Evolutionary conservation across 2,329 filamentous ascomycete species (phyloP), one percentile per base, ranked within the genome.

Genomic region (Ophioceras dolichostomum): DNA sequence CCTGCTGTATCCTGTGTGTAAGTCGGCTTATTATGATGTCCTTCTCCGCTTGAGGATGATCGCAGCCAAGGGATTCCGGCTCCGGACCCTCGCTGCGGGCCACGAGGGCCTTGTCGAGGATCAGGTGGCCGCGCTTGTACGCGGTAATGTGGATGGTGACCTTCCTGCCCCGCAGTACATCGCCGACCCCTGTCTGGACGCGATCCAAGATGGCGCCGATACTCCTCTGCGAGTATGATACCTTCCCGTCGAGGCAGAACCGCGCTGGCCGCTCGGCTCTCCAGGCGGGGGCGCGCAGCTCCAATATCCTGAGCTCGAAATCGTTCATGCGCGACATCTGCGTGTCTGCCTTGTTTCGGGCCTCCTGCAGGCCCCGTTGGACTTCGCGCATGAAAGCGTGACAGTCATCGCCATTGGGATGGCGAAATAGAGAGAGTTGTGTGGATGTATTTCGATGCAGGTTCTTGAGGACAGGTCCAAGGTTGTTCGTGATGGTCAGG

Each of bases 101-200:
- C 10, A 64, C 55, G 8, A 70, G 52, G 5, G 60, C 61, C 44
- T 67, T 67, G 48, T 69, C 62, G n/a, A 70, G 41, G 12, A 73
- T 58, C 17, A 69, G 59, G 39, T 73, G 69, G 1, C 69, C 69
- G 31, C 68, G 61, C 47, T 73, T 73, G 44, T 67, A 58, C 6
- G 64, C 62, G 3, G 58, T 61, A 48, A 73, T 53, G 17, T 60
- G 65, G 36, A 70, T 56, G 5, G 62, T 58, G 28, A 62, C 57
- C 18, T 67, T 62, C 39, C 66, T 61, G 18, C 63, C 61, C 34
- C 61, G 59, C 18, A 73, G 55, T 5, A 67, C 59, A 37, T 70
- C 62, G 14, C 60, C 56, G 6, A 73, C 59, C 4, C 68, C 65
- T 2, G 65, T 63, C 45, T 71, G 65, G 16, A 73, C 52, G 27